Conservation (phyloP, 139 green algal species). For the Nannochloris sp. region DNA sequence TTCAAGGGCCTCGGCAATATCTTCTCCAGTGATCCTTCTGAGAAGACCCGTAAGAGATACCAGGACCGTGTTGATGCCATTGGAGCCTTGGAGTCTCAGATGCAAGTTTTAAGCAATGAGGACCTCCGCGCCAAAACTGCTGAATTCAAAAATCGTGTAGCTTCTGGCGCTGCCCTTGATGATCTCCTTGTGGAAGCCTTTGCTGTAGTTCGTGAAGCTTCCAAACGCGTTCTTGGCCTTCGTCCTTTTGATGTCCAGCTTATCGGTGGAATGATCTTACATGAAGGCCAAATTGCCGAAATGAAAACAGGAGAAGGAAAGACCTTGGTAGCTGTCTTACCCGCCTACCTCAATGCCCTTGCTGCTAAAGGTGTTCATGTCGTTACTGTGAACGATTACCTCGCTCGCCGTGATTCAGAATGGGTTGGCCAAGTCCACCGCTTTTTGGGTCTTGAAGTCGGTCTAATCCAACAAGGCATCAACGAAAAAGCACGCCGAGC, state of each 20-base stretch:
- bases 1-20: constrained; percentile 21
- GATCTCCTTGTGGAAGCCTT: constrained; percentile 82
- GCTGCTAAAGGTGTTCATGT: constrained; percentile 89
- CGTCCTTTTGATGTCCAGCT: constrained; percentile 98
- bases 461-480: constrained; percentile 66
- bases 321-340: constrained; percentile 92
- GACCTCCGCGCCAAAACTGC: constrained; percentile 73
- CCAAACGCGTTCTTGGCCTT: constrained; percentile 85
- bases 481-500: constrained; percentile 56
- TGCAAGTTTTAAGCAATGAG: constrained; percentile 70
- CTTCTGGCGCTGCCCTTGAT: constrained; percentile 66
- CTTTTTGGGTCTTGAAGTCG: constrained; percentile 89
- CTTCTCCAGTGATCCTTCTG: constrained; percentile 25
- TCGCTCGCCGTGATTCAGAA: constrained; percentile 88
- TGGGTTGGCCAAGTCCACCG: constrained; percentile 93
- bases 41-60: constrained; percentile 32
- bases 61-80: constrained; percentile 67
- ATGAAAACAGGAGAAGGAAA: constrained; percentile 98
- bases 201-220: constrained; percentile 88
- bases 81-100: constrained; percentile 75
- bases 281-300: constrained; percentile 91
- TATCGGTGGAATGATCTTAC: constrained; percentile 94
- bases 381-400: constrained; percentile 98
- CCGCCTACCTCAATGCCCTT: constrained; percentile 95
- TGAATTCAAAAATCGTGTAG: constrained; percentile 60